phyloP scores from a whole-genome alignment of 1,284 basidiomycete genomes.

The Pseudozyma flocculosa region DNA sequence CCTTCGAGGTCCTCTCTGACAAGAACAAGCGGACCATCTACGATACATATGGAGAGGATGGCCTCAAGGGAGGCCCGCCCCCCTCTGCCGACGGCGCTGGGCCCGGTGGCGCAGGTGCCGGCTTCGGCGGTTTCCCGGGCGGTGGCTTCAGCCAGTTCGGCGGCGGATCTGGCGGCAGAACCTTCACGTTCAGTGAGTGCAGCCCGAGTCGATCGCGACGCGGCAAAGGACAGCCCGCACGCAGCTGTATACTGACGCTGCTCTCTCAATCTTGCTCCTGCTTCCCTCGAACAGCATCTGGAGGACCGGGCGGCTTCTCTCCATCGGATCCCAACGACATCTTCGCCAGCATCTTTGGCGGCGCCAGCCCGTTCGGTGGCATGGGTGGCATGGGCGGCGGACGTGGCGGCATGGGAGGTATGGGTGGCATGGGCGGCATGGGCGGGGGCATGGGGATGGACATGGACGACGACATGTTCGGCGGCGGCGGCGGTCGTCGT shows the following conservation, averaged over 20 bases:
- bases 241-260: background rate
- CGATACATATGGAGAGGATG: constrained; percentile 95
- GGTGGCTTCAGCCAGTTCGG: constrained; percentile 12
- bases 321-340: constrained; percentile 80
- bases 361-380: constrained; percentile 35
- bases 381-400: constrained; percentile 37
- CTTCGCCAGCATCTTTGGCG: constrained; percentile 69
- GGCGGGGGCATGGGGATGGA: constrained; percentile 45
- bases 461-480: constrained; percentile 40
- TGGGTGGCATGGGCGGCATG: constrained; percentile 47
- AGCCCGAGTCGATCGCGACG: too few species aligned
- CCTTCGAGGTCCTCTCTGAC: constrained; percentile 93
- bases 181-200: constrained; percentile 36
- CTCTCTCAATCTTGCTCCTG: background rate
- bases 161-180: constrained; percentile 24
- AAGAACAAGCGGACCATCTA: constrained; percentile 89
- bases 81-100: constrained; percentile 57
- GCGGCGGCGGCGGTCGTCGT: constrained; percentile 25
- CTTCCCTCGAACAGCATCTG: constrained; percentile 5
- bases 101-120: constrained; percentile 24
- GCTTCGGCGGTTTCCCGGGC: constrained; percentile 37
- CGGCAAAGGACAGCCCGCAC: too few species aligned
- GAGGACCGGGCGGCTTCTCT: constrained; percentile 47
- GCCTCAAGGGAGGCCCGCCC: constrained; percentile 68
- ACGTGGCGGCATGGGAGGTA: constrained; percentile 44